A percentile compares a stretch with the other conserved stretches of the same genome.
Evolutionary conservation across 78 protist genomes (phyloP).

Genomic region (Anaeramoeba flamelloides): DNA sequence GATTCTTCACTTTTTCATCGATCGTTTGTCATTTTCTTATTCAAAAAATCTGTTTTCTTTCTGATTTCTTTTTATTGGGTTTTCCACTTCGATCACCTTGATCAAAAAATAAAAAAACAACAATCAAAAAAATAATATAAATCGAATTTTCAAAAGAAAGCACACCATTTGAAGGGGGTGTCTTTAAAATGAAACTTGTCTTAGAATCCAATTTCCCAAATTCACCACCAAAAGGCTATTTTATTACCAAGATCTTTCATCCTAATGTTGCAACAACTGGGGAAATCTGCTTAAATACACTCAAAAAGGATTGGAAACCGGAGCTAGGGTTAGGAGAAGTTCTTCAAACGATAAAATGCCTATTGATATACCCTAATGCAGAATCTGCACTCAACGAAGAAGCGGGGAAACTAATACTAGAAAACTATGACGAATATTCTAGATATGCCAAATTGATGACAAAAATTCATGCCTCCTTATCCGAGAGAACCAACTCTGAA

Average conservation of each 20-base stretch:
- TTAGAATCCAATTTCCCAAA: conserved; percentile 62
- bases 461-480: conserved; percentile 47
- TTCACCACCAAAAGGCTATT: conserved; percentile 80
- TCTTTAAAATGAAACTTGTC: conserved; percentile 48
- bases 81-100: neutral
- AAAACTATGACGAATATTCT: conserved; percentile 66
- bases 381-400: conserved; percentile 95
- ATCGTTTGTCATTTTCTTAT: neutral
- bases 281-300: conserved; percentile 90
- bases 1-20: neutral
- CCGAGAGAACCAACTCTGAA: no score
- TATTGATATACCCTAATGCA: conserved; percentile 88
- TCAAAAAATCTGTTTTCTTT: neutral
- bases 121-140: neutral
- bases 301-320: conserved; percentile 89
- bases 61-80: neutral
- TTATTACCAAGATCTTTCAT: conserved; percentile 85
- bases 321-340: conserved; percentile 63
- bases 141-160: conserved; percentile 24
- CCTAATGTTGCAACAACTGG: conserved; percentile 85
- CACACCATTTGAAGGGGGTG: conserved; percentile 92
- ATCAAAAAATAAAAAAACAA: no score
- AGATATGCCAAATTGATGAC: conserved; percentile 61
- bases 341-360: conserved; percentile 71
- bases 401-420: conserved; percentile 80